Evolutionary conservation across 1,139 yeast species (phyloP).

Genomic region (Eremothecium cymbalariae): DNA sequence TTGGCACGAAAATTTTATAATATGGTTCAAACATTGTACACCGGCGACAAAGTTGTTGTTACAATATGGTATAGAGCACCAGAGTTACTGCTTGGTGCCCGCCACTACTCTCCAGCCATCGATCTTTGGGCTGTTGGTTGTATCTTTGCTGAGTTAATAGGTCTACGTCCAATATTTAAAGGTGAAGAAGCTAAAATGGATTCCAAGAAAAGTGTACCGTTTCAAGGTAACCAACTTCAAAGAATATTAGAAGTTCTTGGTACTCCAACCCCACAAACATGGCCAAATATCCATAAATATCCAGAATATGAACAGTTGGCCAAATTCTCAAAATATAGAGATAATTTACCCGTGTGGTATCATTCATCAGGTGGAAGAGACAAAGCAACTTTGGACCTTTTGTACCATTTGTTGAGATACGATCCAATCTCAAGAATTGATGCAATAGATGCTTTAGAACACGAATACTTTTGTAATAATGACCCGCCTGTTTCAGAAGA

Average conservation of each 20-base stretch:
- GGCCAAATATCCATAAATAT: conserved; percentile 73
- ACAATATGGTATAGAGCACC: conserved; percentile 99
- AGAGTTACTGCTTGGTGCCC: conserved; percentile 77
- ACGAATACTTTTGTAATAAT: conserved; percentile 57
- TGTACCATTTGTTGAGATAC: conserved; percentile 60
- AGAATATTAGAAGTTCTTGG: conserved; percentile 88
- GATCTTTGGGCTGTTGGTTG: conserved; percentile 98
- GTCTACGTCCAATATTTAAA: conserved; percentile 86
- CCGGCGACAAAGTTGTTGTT: conserved; percentile 96
- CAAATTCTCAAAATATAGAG: conserved; percentile 55
- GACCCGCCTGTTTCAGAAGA: conserved; percentile 59
- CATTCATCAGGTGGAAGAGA: conserved; percentile 69
- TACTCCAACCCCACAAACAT: conserved; percentile 62
- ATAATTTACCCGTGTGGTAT: conserved; percentile 76
- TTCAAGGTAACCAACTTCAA: conserved; percentile 85
- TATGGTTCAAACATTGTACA: conserved; percentile 78
- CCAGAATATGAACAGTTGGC: conserved; percentile 75
- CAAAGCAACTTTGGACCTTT: conserved; percentile 55
- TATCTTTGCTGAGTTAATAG: conserved; percentile 82
- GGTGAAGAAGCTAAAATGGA: conserved; percentile 98
- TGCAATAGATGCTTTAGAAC: conserved; percentile 66
- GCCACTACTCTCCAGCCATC: conserved; percentile 92
- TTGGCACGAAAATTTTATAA: conserved; percentile 84
- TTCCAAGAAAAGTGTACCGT: conserved; percentile 84
- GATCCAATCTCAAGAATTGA: conserved; percentile 78